phyloP scores from a whole-genome alignment of 805 yeast genomes.

The Candida quercuum region DNA sequence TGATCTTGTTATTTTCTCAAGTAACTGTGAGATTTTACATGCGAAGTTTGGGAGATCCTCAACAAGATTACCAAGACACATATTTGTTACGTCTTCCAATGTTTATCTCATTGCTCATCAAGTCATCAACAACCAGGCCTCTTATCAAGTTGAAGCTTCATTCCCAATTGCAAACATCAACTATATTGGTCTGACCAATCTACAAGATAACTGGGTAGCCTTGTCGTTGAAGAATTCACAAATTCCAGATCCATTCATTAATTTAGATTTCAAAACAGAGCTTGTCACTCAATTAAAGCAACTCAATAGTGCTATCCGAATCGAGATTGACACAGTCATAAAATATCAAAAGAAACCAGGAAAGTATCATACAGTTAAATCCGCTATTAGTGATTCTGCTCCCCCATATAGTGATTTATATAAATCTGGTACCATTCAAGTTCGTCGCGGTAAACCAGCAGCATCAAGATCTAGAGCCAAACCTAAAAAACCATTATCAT shows the following conservation, averaged over 20 bases:
- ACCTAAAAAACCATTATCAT: slow-evolving; percentile 52
- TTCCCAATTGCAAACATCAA: slow-evolving; percentile 56
- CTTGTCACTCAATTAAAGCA: slow-evolving; percentile 68
- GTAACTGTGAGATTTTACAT: slow-evolving; percentile 72
- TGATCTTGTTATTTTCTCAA: slow-evolving; percentile 71
- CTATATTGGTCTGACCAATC: slow-evolving; percentile 61
- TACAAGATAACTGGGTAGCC: slow-evolving; percentile 93
- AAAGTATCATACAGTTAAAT: slow-evolving; percentile 65
- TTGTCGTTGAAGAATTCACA: slow-evolving; percentile 28
- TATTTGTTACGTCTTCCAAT: slow-evolving; percentile 57
- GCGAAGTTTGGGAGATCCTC: slow-evolving; percentile 94
- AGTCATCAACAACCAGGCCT: slow-evolving; percentile 55
- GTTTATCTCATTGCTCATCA: slow-evolving; percentile 72
- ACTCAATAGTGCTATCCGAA: slow-evolving; percentile 48
- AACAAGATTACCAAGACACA: slow-evolving; percentile 64
- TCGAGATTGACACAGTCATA: slow-evolving; percentile 66
- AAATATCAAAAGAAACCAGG: slow-evolving; percentile 91
- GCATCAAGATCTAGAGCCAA: slow-evolving; percentile 63
- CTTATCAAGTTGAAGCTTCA: slow-evolving; percentile 56
- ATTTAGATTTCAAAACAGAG: slow-evolving; percentile 86
- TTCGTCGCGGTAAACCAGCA: slow-evolving; percentile 73
- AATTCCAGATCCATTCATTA: slow-evolving; percentile 75
- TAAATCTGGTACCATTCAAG: slow-evolving; percentile 84
- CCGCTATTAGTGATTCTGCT: slow-evolving; percentile 54
- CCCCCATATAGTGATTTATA: slow-evolving; percentile 68